Evolutionary conservation across 768 basidiomycete genomes (phyloP), one percentile per base, ranked within the genome.

Genomic region (Pleurotus ostreatus): DNA sequence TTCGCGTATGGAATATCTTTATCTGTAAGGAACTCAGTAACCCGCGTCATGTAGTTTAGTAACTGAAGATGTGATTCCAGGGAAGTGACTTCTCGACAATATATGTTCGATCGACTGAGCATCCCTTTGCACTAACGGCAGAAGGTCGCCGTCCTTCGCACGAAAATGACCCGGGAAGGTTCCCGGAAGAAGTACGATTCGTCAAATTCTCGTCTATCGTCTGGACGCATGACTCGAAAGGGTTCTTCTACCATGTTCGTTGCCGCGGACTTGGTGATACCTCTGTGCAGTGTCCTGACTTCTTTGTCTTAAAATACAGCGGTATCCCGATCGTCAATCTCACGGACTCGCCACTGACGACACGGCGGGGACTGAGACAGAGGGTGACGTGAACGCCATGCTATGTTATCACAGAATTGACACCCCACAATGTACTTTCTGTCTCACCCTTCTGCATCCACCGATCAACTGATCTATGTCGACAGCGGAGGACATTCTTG

Each of bases 151-250:
- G 57, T 23, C 62, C 66, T n/a, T 72, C 74, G 6, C 75, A 79
- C 51, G 76, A 84, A 60, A 72, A 78, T 16, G 74, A 73, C 37
- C 39, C 39, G 11, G 51, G 51, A 22, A 74, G 84, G 44, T 76
- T 91, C 38, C 60, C 74, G 3, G 91, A 93, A 45, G 85, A 84
- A 58, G 70, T 92, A 53, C 79, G 84, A 55, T 87, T 81, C 64
- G 87, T 89, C 59, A 93, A 93, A 66, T 92, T 90, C 69, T 87
- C 86, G 0, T 69, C 74, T 9, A 76, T 92, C 43, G 73, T 75
- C 23, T 93, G 91, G 92, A 84, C 84, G 3, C 81, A 83, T 55
- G 89, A 92, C 68, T 85, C 83, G 55, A 85, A 83, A 59, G 91
- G 92, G 1, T 91, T 93, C 70, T 90, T 93, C 71, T 94, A 94